Evolutionary conservation across 345 rosid species (phyloP).

Genomic region (Syzygium grande): DNA sequence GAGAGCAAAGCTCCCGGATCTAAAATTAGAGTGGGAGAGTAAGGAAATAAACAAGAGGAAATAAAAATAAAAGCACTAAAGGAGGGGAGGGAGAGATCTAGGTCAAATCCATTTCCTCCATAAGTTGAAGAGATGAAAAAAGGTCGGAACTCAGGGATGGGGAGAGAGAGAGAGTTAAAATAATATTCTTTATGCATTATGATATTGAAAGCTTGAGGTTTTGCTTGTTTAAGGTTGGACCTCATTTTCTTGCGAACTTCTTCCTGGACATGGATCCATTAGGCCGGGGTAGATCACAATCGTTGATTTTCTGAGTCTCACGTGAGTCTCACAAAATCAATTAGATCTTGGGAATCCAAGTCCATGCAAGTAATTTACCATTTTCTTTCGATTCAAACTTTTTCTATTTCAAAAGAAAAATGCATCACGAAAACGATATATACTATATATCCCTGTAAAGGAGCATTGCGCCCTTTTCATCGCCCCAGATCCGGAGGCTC

Average conservation of each 20-base stretch:
- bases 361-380: neutral
- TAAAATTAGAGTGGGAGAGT: no score
- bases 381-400: neutral
- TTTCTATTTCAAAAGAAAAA: no score
- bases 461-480: neutral
- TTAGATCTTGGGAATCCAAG: neutral
- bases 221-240: neutral
- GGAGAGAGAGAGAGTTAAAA: no score
- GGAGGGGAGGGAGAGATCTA: no score
- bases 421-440: neutral
- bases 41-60: no score
- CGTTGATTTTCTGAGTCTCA: neutral
- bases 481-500: neutral
- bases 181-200: neutral
- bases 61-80: no score
- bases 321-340: neutral
- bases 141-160: no score
- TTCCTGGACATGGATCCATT: fast-evolving
- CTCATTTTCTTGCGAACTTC: neutral
- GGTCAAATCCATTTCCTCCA: no score
- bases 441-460: neutral
- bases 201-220: neutral
- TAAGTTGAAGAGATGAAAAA: no score
- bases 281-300: fast-evolving
- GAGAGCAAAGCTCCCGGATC: no score